Evolutionary conservation across 305 asterid genomes (phyloP).

Genomic region (Rubia tinctorum): DNA sequence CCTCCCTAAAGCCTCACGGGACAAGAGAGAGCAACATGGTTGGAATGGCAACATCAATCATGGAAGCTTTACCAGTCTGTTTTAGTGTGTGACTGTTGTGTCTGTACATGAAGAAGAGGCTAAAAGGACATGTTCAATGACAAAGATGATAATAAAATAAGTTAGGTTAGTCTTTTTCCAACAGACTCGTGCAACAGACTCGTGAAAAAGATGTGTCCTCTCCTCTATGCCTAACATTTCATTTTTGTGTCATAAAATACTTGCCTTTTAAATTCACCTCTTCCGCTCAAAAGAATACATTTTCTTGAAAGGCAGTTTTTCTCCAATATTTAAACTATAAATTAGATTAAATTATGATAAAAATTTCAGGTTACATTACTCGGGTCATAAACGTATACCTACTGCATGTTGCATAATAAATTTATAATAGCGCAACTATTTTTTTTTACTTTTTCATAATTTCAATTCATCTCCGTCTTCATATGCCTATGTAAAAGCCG

Average conservation of each 20-base stretch:
- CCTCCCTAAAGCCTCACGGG: not conserved
- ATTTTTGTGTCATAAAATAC: not conserved
- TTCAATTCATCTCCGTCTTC: too few species aligned
- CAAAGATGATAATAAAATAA: not conserved
- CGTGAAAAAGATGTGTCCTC: conserved; percentile 8
- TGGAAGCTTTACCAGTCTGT: not conserved
- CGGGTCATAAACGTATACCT: too few species aligned
- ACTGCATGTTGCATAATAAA: too few species aligned
- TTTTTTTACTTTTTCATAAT: too few species aligned
- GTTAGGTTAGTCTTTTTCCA: not conserved
- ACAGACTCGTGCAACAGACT: not conserved
- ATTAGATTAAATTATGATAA: too few species aligned
- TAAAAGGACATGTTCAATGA: not conserved
- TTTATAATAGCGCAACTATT: too few species aligned
- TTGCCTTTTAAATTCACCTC: not conserved
- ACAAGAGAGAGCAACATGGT: not conserved
- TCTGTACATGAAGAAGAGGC: conserved; percentile 7
- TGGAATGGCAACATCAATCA: not conserved
- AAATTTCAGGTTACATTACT: too few species aligned
- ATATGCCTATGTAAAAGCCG: too few species aligned
- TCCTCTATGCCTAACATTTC: not conserved
- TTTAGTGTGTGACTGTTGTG: conserved; percentile 9
- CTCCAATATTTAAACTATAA: too few species aligned
- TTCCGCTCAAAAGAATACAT: not conserved
- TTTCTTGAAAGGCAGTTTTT: too few species aligned